Percentiles rank a stretch among this genome's conserved stretches.
These are phyloP conservation scores for Xenosphaeropsis pyriputrescens DNA, from an alignment of 2,329 filamentous ascomycete genomes.

Conservation along the genomic window DNA sequence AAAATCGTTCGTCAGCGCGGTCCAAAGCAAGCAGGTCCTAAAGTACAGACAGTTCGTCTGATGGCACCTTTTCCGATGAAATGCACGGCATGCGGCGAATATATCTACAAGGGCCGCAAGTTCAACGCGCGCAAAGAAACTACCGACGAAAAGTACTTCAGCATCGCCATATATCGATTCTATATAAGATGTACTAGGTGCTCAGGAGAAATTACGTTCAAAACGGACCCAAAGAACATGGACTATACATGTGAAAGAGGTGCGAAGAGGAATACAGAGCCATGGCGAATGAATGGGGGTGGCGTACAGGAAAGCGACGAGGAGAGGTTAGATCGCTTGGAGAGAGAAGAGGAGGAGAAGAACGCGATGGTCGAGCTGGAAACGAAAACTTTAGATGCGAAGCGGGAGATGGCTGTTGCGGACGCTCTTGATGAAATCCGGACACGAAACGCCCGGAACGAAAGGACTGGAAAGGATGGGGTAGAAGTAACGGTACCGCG, in stretches of 20 bases:
- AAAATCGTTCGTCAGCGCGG: conserved; percentile 54
- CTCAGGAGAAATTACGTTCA: conserved; percentile 71
- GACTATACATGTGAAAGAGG: conserved; percentile 68
- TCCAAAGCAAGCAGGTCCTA: conserved; percentile 56
- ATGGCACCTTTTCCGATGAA: conserved; percentile 77
- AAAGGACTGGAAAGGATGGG: conserved; percentile 57
- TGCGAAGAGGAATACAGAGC: conserved; percentile 85
- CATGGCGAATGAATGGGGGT: conserved; percentile 51
- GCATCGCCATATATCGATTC: conserved; percentile 73
- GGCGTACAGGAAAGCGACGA: conserved; percentile 69
- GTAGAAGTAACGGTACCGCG: conserved; percentile 41
- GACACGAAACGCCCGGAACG: conserved; percentile 76
- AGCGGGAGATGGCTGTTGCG: conserved; percentile 90
- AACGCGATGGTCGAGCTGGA: conserved; percentile 95
- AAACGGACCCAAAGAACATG: conserved; percentile 83
- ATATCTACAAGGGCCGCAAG: conserved; percentile 78
- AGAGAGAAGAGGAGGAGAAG: conserved; percentile 64
- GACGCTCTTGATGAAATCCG: conserved; percentile 93
- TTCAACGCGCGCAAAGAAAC: conserved; percentile 90
- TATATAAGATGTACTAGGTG: conserved; percentile 80
- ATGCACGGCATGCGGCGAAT: conserved; percentile 52
- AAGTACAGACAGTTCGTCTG: conserved; percentile 68
- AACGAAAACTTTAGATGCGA: conserved; percentile 82
- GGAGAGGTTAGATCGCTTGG: conserved; percentile 69
- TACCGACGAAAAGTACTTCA: conserved; percentile 72